Evolutionary conservation across 495 filamentous ascomycete species (phyloP).

Genomic region (Tricharina praecox): DNA sequence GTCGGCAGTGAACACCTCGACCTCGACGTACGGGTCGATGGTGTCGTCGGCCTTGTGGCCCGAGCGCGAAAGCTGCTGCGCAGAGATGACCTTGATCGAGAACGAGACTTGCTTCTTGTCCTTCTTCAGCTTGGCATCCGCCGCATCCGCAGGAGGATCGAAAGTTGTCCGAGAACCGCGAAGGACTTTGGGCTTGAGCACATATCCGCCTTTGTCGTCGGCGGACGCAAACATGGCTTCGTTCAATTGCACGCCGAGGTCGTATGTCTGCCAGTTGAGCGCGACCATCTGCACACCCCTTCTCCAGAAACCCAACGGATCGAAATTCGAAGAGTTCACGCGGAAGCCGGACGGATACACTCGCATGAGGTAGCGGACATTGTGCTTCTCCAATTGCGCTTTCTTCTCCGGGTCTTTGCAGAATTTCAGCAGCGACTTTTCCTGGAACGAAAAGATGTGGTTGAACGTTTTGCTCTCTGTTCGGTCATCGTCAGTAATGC

Average conservation of each 20-base stretch:
- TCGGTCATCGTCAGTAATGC: conserved; percentile 30
- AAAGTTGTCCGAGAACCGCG: conserved; percentile 31
- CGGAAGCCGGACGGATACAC: conserved; percentile 76
- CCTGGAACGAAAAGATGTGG: conserved; percentile 85
- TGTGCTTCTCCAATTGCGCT: conserved; percentile 64
- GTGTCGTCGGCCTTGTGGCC: conserved; percentile 49
- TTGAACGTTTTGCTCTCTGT: conserved; percentile 69
- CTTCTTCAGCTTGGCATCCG: conserved; percentile 35
- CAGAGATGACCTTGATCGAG: conserved; percentile 74
- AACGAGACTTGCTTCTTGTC: conserved; percentile 67
- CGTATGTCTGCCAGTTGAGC: conserved; percentile 96
- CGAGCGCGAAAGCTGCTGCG: conserved; percentile 80
- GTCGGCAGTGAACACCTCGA: conserved; percentile 87
- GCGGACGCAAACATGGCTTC: conserved; percentile 97
- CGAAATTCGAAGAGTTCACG: conserved; percentile 74
- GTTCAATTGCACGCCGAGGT: conserved; percentile 84
- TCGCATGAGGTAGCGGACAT: conserved; percentile 77
- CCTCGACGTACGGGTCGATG: conserved; percentile 82
- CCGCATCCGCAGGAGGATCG: conserved; percentile 31
- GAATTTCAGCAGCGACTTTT: conserved; percentile 63
- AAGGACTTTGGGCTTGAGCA: conserved; percentile 77
- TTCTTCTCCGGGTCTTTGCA: conserved; percentile 56
- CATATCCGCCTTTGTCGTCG: conserved; percentile 72
- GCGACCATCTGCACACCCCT: conserved; percentile 93
- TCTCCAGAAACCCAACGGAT: conserved; percentile 81